phyloP scores from a whole-genome alignment of 129 eudicot species.

The Flaveria sonorensis region DNA sequence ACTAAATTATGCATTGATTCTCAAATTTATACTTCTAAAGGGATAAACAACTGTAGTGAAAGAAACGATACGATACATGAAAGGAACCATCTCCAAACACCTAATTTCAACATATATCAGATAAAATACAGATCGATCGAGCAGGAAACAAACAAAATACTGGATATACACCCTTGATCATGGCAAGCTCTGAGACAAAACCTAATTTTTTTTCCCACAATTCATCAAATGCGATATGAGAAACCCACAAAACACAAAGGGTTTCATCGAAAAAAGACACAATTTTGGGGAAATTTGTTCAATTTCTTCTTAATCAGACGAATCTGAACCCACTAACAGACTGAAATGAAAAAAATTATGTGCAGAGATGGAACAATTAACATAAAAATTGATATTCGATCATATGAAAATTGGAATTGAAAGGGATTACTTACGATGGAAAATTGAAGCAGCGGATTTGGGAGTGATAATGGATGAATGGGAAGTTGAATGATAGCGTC shows the following conservation, averaged over 20 bases:
- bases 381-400: conserved; percentile 7
- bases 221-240: conserved; percentile 1
- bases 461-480: conserved; percentile 27
- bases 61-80: too few species aligned
- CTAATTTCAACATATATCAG: neutral
- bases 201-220: neutral
- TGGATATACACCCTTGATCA: too few species aligned
- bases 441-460: neutral
- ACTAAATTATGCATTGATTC: neutral
- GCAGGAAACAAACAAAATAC: neutral
- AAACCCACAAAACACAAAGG: neutral
- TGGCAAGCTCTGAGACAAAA: neutral
- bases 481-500: conserved; percentile 22
- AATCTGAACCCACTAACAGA: neutral
- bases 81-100: neutral
- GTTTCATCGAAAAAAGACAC: neutral
- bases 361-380: conserved; percentile 1
- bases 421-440: conserved; percentile 21
- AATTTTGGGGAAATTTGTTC: neutral
- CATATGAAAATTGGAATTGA: neutral
- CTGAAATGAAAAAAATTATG: neutral
- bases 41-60: too few species aligned
- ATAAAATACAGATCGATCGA: neutral
- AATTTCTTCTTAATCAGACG: neutral
- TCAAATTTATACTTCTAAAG: too few species aligned